Evolutionary conservation across 1,284 basidiomycete genomes (phyloP).

Genomic region (Athelia sp.): DNA sequence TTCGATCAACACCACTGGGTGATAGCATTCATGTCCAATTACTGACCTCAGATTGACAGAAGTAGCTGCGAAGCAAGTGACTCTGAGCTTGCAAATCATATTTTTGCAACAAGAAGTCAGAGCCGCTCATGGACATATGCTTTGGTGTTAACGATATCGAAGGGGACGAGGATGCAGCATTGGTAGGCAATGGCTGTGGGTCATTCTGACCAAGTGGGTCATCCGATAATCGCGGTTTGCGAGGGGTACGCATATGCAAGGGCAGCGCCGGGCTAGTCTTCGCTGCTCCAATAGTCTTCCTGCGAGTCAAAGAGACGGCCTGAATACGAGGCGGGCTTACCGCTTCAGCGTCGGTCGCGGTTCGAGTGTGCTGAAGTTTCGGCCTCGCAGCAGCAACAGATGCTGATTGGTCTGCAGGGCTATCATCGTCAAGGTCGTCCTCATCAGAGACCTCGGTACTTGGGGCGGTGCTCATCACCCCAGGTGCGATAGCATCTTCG

Average conservation of each 20-base stretch:
- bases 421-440: conserved; percentile 30
- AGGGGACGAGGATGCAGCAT: conserved; percentile 44
- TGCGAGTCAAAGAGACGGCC: conserved; percentile 24
- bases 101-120: conserved; percentile 52
- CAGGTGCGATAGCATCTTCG: conserved; percentile 31
- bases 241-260: conserved; percentile 46
- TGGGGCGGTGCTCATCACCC: conserved; percentile 6
- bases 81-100: conserved; percentile 68
- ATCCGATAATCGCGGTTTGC: conserved; percentile 54
- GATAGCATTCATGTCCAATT: conserved; percentile 2
- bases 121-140: conserved; percentile 44
- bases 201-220: conserved; percentile 74
- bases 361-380: neutral
- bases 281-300: conserved; percentile 50
- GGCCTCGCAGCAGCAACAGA: neutral
- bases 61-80: conserved; percentile 81
- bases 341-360: neutral
- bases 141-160: conserved; percentile 47
- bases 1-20: conserved; percentile 11
- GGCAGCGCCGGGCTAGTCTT: conserved; percentile 70
- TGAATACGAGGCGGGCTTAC: neutral
- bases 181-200: conserved; percentile 24
- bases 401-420: conserved; percentile 16
- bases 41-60: conserved; percentile 85
- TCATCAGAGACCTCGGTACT: conserved; percentile 15